Evolutionary conservation across 2,329 filamentous ascomycete genomes (phyloP).

Genomic region (Raffaelea albimanens): DNA sequence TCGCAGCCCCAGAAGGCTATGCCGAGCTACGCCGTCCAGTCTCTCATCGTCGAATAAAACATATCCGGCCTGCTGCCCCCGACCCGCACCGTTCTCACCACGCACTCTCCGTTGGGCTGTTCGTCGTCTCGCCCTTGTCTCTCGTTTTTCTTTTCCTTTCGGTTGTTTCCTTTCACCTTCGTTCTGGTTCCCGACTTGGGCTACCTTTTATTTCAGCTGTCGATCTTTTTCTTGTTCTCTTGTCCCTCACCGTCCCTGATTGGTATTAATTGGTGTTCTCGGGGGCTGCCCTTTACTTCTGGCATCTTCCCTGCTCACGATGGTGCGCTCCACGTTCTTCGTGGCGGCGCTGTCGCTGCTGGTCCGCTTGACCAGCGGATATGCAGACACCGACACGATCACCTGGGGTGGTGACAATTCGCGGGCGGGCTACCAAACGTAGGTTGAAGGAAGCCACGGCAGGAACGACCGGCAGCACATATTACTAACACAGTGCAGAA

Average conservation of each 20-base stretch:
- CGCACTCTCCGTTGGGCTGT: background rate
- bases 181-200: no score
- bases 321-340: constrained; percentile 3
- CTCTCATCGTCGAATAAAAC: no score
- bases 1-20: no score
- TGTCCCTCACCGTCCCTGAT: background rate
- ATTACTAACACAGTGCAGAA: constrained; percentile 19
- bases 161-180: background rate
- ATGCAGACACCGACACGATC: constrained; percentile 43
- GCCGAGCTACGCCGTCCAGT: no score
- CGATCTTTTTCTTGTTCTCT: background rate
- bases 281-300: no score
- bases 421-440: constrained; percentile 43
- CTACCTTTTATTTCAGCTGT: background rate
- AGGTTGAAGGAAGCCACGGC: constrained; percentile 13
- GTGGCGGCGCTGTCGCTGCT: constrained; percentile 20
- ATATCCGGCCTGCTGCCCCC: no score
- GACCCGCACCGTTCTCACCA: no score
- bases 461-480: background rate
- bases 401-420: constrained; percentile 51
- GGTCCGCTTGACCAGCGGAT: constrained; percentile 22
- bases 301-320: background rate
- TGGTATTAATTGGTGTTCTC: background rate
- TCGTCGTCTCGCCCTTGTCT: background rate
- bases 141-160: background rate